These are phyloP conservation scores for Candida dajiaensis DNA, from an alignment of 805 yeast species.

Conservation along the genomic window DNA sequence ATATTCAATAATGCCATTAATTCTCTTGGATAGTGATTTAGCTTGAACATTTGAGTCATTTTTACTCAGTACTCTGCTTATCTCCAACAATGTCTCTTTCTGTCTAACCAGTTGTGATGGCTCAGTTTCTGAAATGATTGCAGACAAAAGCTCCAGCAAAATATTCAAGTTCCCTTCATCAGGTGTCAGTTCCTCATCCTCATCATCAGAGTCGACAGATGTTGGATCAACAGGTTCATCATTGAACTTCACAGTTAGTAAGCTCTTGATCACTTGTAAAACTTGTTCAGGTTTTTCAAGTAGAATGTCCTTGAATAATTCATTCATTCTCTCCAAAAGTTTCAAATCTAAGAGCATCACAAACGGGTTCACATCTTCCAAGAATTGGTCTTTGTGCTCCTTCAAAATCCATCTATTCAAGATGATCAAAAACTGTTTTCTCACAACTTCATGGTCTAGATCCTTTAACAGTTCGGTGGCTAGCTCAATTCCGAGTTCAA, in stretches of 20 bases:
- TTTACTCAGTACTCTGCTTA: constrained; percentile 24
- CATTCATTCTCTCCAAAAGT: constrained; percentile 56
- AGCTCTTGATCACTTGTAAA: constrained; percentile 40
- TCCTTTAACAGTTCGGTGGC: constrained; percentile 41
- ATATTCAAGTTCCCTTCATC: constrained; percentile 27
- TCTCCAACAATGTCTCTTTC: constrained; percentile 23
- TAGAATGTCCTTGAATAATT: constrained; percentile 47
- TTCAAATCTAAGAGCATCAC: constrained; percentile 53
- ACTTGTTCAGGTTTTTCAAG: constrained; percentile 45
- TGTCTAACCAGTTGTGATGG: constrained; percentile 14
- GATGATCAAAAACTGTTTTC: constrained; percentile 40
- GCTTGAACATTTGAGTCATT: constrained; percentile 12
- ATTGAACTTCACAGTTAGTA: constrained; percentile 26
- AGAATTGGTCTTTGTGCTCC: background rate
- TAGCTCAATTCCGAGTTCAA: constrained; percentile 39
- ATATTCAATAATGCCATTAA: constrained; percentile 4
- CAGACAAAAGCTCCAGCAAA: constrained; percentile 32
- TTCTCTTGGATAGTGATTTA: constrained; percentile 9
- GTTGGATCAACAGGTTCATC: constrained; percentile 22
- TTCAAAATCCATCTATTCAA: constrained; percentile 56
- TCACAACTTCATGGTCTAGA: constrained; percentile 42
- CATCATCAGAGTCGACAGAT: constrained; percentile 28
- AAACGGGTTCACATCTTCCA: constrained; percentile 40
- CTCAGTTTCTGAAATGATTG: constrained; percentile 29
- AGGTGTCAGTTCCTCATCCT: constrained; percentile 15